Evolutionary conservation across 2,329 filamentous ascomycete species (phyloP).

Genomic region (Pseudogymnoascus sp.): DNA sequence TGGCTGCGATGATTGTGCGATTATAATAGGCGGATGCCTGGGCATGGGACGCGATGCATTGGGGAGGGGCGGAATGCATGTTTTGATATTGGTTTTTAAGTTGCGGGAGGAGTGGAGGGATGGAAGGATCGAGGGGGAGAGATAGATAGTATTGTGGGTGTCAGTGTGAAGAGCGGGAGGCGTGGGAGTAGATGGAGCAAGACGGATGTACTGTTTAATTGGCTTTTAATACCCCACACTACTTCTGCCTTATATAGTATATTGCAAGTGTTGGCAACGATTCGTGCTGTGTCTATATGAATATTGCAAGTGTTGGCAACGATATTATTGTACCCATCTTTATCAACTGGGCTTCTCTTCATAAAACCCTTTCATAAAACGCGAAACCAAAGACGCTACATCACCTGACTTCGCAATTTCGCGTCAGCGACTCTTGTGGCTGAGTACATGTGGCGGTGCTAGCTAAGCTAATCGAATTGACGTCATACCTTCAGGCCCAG

Average conservation of each 20-base stretch:
- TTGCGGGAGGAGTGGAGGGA: neutral
- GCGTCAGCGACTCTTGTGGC: neutral
- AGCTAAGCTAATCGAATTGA: neutral
- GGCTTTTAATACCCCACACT: constrained; percentile 8
- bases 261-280: constrained; percentile 2
- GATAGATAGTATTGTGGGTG: neutral
- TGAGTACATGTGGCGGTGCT: neutral
- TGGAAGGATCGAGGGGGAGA: neutral
- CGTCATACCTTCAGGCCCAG: neutral
- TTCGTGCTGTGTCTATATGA: neutral
- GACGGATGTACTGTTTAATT: constrained; percentile 8
- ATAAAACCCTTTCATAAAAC: neutral
- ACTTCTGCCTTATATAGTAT: constrained; percentile 8
- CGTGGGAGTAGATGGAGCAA: neutral
- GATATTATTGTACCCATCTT: too few species aligned
- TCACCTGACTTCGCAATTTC: neutral
- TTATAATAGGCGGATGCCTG: constrained; percentile 6
- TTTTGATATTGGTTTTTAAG: constrained; percentile 1
- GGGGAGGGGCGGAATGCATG: constrained; percentile 5
- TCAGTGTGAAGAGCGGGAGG: neutral
- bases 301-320: too few species aligned
- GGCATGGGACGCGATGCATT: constrained; percentile 8
- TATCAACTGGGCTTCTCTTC: neutral
- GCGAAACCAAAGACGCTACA: neutral
- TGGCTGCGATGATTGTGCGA: constrained; percentile 3